Conservation (phyloP, 768 basidiomycete species). For the Lactifluus volemus region DNA sequence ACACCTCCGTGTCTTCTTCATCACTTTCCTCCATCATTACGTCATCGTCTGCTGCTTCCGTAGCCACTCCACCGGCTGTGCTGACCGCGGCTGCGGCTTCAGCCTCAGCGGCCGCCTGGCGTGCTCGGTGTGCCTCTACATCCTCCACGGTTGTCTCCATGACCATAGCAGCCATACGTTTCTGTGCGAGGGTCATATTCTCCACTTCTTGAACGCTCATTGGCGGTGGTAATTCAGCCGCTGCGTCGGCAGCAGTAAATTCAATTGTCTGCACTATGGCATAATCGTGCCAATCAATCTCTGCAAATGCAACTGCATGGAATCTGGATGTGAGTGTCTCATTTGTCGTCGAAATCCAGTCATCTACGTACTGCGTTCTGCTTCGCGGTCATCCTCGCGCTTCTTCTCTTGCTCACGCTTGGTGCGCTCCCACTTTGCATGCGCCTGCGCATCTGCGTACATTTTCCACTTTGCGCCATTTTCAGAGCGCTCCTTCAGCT, state of each 20-base stretch:
- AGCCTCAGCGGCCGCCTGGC: conserved; percentile 78
- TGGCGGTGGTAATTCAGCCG: conserved; percentile 88
- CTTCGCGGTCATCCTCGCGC: conserved; percentile 85
- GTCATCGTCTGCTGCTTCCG: conserved; percentile 48
- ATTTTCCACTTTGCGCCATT: conserved; percentile 67
- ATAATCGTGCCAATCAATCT: conserved; percentile 99
- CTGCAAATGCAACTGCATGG: conserved; percentile 74
- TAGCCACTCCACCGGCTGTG: conserved; percentile 39
- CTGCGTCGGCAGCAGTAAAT: conserved; percentile 88
- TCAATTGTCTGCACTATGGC: conserved; percentile 97
- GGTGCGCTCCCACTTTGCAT: conserved; percentile 84
- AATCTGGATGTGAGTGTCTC: conserved; percentile 13
- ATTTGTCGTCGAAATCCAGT: background rate
- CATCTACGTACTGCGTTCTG: conserved; percentile 65
- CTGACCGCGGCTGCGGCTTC: conserved; percentile 78
- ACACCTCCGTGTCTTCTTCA: conserved; percentile 60
- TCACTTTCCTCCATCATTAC: conserved; percentile 76
- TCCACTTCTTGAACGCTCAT: conserved; percentile 94
- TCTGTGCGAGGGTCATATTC: conserved; percentile 94
- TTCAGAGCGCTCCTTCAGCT: conserved; percentile 56
- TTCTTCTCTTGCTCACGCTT: conserved; percentile 81
- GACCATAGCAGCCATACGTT: conserved; percentile 96
- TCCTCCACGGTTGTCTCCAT: conserved; percentile 92
- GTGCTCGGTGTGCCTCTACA: conserved; percentile 71
- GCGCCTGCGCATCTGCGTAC: conserved; percentile 62